These are phyloP conservation scores for Helichrysum umbraculigerum DNA, from an alignment of 129 eudicot genomes.

Conservation along the genomic window DNA sequence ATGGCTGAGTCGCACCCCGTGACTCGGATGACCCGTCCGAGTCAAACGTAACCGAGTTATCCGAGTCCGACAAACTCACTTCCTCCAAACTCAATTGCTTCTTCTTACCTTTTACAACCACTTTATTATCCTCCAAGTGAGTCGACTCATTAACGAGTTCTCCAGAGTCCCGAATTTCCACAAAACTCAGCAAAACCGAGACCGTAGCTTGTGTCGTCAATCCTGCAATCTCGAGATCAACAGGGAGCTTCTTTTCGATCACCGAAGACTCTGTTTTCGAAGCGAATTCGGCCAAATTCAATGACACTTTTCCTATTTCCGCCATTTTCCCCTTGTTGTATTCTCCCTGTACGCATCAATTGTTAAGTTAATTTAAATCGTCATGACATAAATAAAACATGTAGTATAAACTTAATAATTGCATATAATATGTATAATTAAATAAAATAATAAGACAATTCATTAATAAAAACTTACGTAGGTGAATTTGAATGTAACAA, in stretches of 20 bases:
- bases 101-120: constrained; percentile 14
- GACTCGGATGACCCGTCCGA: constrained; percentile 32
- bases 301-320: constrained; percentile 49
- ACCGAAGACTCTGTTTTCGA: constrained; percentile 31
- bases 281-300: constrained; percentile 56
- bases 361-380: not conserved
- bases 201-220: constrained; percentile 46
- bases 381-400: too few species aligned
- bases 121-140: constrained; percentile 5
- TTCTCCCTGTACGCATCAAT: constrained; percentile 42
- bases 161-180: constrained; percentile 40
- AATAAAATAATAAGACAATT: not conserved
- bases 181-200: constrained; percentile 48
- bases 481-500: constrained; percentile 44
- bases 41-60: constrained; percentile 40
- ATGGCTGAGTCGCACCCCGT: constrained; percentile 14
- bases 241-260: constrained; percentile 46
- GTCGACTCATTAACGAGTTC: constrained; percentile 21
- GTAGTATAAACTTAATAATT: too few species aligned
- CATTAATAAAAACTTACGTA: constrained; percentile 40
- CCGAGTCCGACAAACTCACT: constrained; percentile 26
- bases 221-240: constrained; percentile 48
- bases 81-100: constrained; percentile 40
- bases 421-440: too few species aligned
- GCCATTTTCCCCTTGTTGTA: constrained; percentile 44